A percentile compares a stretch with the other conserved stretches of the same genome.
These are phyloP conservation scores for Neofusicoccum laricinum DNA, from an alignment of 2,329 filamentous ascomycete species.

Conservation along the genomic window DNA sequence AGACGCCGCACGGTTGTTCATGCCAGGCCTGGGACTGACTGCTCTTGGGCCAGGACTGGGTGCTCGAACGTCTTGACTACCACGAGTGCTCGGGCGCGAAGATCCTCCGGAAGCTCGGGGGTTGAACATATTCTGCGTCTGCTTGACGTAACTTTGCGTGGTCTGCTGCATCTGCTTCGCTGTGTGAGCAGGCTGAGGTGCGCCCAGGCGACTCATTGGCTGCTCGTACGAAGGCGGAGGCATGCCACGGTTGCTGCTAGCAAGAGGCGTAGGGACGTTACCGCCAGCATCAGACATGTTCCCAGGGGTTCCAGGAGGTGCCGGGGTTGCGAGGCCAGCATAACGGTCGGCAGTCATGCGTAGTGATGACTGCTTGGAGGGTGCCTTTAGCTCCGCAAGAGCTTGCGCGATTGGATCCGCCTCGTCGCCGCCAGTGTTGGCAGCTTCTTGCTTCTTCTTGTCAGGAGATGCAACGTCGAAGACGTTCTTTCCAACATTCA, in stretches of 20 bases:
- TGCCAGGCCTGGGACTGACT: constrained; percentile 60
- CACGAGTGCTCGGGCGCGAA: constrained; percentile 33
- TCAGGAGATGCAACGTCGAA: constrained; percentile 87
- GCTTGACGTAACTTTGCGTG: constrained; percentile 80
- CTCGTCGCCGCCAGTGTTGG: constrained; percentile 52
- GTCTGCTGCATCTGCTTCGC: constrained; percentile 94
- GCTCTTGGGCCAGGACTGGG: background rate
- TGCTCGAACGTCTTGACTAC: constrained; percentile 43
- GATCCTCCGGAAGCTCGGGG: constrained; percentile 19
- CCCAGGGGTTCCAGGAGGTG: constrained; percentile 22
- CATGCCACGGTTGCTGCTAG: constrained; percentile 59
- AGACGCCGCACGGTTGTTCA: constrained; percentile 56
- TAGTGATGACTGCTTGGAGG: constrained; percentile 73
- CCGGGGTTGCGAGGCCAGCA: constrained; percentile 69
- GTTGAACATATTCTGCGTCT: constrained; percentile 77
- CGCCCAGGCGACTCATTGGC: constrained; percentile 74
- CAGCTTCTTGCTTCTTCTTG: constrained; percentile 34
- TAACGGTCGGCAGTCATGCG: constrained; percentile 96
- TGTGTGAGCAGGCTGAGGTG: constrained; percentile 88
- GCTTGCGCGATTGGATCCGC: constrained; percentile 88
- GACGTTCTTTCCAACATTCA: constrained; percentile 94
- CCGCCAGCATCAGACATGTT: background rate
- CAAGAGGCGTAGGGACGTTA: constrained; percentile 22
- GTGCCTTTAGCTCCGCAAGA: constrained; percentile 86
- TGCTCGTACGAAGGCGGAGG: constrained; percentile 85